Evolutionary conservation across 176 grass and related monocot species (phyloP).

Genomic region (Dendrocalamus sinicus): DNA sequence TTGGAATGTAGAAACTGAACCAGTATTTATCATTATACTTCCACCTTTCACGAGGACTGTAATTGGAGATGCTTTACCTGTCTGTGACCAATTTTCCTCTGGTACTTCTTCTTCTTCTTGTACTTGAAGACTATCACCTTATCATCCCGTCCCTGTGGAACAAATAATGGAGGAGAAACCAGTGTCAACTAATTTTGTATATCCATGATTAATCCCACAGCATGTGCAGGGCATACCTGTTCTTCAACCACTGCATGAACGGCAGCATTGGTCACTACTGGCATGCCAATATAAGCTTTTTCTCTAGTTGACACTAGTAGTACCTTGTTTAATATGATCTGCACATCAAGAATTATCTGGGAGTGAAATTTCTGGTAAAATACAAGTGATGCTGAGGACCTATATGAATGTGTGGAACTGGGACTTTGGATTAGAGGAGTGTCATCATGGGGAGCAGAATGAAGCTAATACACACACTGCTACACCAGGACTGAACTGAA

Average conservation of each 20-base stretch:
- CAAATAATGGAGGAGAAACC: slow-evolving; percentile 39
- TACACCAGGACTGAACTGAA: background rate
- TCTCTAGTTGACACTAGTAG: slow-evolving; percentile 86
- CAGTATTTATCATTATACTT: slow-evolving; percentile 6
- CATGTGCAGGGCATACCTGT: slow-evolving; percentile 47
- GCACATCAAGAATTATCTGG: slow-evolving; percentile 32
- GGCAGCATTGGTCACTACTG: slow-evolving; percentile 97
- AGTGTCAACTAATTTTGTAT: slow-evolving; percentile 16
- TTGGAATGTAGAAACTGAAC: slow-evolving; percentile 4
- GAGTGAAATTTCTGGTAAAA: slow-evolving; percentile 27
- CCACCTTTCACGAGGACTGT: background rate
- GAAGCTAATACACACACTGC: slow-evolving; percentile 8
- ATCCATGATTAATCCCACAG: background rate
- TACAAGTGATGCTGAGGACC: background rate
- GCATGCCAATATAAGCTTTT: slow-evolving; percentile 90
- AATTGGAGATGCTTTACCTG: slow-evolving; percentile 58
- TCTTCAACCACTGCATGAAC: slow-evolving; percentile 92
- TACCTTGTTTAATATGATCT: slow-evolving; percentile 98
- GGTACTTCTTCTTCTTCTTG: slow-evolving; percentile 99
- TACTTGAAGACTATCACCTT: slow-evolving; percentile 93
- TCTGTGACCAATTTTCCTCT: slow-evolving; percentile 81
- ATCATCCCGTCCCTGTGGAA: slow-evolving; percentile 66
- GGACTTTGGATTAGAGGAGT: background rate
- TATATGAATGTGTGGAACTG: slow-evolving; percentile 1
- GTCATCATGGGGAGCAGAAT: background rate